These are phyloP conservation scores for Taxillus chinensis DNA, from an alignment of 164 flowering plant species.

Conservation along the genomic window DNA sequence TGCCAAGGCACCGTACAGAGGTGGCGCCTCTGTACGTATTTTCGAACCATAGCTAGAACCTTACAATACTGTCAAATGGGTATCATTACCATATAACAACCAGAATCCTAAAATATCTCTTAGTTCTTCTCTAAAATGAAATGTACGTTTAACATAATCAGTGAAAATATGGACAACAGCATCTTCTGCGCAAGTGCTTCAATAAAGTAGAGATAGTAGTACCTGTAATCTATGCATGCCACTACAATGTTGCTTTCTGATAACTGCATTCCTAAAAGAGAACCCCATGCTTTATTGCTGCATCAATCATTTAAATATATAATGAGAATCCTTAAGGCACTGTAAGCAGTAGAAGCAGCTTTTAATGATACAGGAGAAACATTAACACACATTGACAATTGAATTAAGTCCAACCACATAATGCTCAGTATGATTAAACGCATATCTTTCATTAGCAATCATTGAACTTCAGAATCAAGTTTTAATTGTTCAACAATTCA, in stretches of 20 bases:
- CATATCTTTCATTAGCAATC: neutral
- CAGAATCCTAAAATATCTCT: no score
- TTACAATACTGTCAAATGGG: no score
- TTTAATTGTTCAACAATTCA: no score
- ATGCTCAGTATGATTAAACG: neutral
- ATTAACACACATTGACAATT: neutral
- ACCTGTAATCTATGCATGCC: constrained; percentile 98
- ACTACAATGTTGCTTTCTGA: constrained; percentile 84
- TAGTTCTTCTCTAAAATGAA: no score
- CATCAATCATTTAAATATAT: constrained; percentile 9
- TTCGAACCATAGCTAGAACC: no score
- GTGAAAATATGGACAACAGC: no score
- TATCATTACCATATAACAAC: no score
- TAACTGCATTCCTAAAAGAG: constrained; percentile 72
- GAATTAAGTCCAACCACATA: neutral
- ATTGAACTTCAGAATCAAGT: neutral
- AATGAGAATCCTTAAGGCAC: neutral
- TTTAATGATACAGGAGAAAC: neutral
- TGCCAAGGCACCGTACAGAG: no score
- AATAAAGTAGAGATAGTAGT: neutral
- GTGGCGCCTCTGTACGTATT: no score
- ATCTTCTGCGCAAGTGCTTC: no score
- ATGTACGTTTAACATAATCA: no score
- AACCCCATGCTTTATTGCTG: constrained; percentile 98
- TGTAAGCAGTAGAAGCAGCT: neutral